Evolutionary conservation across 2,329 filamentous ascomycete genomes (phyloP), one percentile per base, ranked within the genome.

Genomic region (Dryadomyces quercus-mongolicae): DNA sequence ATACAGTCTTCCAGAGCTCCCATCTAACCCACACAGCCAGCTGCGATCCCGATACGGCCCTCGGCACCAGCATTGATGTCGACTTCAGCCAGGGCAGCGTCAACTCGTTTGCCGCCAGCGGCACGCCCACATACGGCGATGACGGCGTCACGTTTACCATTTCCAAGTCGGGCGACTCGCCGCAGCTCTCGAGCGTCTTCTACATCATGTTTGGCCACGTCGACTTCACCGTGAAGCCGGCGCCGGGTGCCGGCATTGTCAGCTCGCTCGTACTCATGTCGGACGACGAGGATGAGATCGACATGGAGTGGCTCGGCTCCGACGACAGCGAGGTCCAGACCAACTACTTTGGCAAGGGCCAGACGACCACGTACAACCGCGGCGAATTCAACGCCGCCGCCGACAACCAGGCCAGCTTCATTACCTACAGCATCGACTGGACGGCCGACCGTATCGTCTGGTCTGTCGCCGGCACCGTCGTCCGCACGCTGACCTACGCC

Each of bases 121-220:
- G 87, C 53, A 76, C 74, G 18, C 82, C 88, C 3, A 82, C 81
- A 1, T 97, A 95, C 71, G 79, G 76, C 66, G 74, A 75, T 10
- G 79, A 91, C 65, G 93, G 93, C 56, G 91, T 80, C 25, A 80
- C 80, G 16, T 94, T 98, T 67, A 90, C 88, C 25, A 84, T 98
- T 52, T 70, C 81, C 52, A 73, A 83, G 64, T 76, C 83, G 51
- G 91, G 92, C 55, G 88, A 98, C 65, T 81, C 89, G 3, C 93
- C 93, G 0, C 86, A 92, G 67, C 80, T 98, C 57, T 78, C 79
- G 60, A 95, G 90, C 57, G 81, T 93, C 63, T 97, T 95, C 80
- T 97, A 96, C 76, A 95, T 98, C 73, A 97, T 98, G 93, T 98
- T 96, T 67, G 93, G 93, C 61, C 86, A 85, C 59, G 87, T 96